A percentile compares a stretch with the other conserved stretches of the same genome.
These are phyloP conservation scores for Picea abies DNA, from an alignment of 83 land plant species.

Conservation along the genomic window DNA sequence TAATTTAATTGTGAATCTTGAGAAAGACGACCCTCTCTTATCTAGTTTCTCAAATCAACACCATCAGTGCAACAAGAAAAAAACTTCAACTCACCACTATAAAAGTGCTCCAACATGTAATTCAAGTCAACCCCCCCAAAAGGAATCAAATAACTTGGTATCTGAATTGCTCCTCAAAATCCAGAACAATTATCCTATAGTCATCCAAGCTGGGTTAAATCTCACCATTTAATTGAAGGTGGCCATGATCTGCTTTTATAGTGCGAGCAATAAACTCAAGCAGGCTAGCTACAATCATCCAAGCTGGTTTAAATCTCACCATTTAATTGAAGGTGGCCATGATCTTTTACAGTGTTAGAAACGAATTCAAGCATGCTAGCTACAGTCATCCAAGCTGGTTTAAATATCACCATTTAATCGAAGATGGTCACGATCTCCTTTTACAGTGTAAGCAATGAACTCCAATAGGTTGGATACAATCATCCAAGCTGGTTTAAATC, in stretches of 20 bases:
- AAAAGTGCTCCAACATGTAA: slow-evolving; percentile 47
- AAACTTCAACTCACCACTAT: slow-evolving; percentile 26
- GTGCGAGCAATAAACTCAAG: no score
- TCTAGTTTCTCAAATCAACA: slow-evolving; percentile 15
- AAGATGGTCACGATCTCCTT: no score
- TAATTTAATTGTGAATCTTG: no score
- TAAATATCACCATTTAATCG: no score
- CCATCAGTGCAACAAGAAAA: neutral
- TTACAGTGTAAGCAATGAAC: no score
- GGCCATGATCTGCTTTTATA: no score
- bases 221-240: no score
- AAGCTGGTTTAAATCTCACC: slow-evolving; percentile 34
- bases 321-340: slow-evolving; percentile 57
- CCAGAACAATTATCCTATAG: slow-evolving; percentile 14
- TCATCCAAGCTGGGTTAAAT: no score
- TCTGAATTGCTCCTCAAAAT: slow-evolving; percentile 17
- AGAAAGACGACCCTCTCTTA: neutral
- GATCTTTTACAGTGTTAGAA: slow-evolving; percentile 37
- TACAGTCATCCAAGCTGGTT: no score
- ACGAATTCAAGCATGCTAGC: slow-evolving; percentile 40
- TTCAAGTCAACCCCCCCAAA: neutral
- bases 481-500: slow-evolving; percentile 30
- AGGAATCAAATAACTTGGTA: neutral
- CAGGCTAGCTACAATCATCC: slow-evolving; percentile 20
- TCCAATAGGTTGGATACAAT: slow-evolving; percentile 13